Base-by-base conservation (phyloP, 2,329 filamentous ascomycete genomes). In the Aureobasidium sp. region DNA sequence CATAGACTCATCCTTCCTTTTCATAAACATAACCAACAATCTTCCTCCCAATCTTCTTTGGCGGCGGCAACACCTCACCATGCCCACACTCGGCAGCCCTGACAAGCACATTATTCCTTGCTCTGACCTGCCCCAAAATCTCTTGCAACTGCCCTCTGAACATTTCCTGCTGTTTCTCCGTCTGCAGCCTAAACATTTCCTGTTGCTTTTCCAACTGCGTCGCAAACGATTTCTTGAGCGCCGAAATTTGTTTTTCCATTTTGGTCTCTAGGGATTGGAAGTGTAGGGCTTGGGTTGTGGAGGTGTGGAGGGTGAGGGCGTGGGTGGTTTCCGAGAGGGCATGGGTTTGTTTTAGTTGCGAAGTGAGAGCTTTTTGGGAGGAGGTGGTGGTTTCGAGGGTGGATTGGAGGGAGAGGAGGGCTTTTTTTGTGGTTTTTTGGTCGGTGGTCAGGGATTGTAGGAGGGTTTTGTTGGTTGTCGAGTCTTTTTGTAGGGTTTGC, bases 11-110 rank as follows among this genome's bases (percentile, higher is more conserved):
- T 41, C 19, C 40, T 27, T 40, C 35, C 22, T 50, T 48, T 44
- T 55, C 48, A 32, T 58, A 58, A 27, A 55, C 55, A 42, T 58
- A 58, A 25, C 56, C 56, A 14, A 55, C 49, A 37, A 58, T 22
- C 25, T 45, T 49, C 24, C 51, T 42, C 21, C 50, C 50, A 16
- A 58, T 42, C 29, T 58, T 58, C 41, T 54, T 56, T 6, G 56
- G 56, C 25, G 56, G 56, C 10, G 56, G 54, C 17, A 53, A 21
- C 14, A 58, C 54, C 27, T 58, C 56, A 21, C 44, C 44, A 27
- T 56, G 56, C 22, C 39, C 40, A 12, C 54, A 56, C 17, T 55
- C 39, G 14, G 51, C 49, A 32, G 14, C 41, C 12, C 30, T 37
- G 6, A 30, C 25, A 34, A 30, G n/a, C n/a, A n/a, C n/a, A n/a